Base-by-base conservation (phyloP, 345 rosid genomes). In the Populus davidiana region DNA sequence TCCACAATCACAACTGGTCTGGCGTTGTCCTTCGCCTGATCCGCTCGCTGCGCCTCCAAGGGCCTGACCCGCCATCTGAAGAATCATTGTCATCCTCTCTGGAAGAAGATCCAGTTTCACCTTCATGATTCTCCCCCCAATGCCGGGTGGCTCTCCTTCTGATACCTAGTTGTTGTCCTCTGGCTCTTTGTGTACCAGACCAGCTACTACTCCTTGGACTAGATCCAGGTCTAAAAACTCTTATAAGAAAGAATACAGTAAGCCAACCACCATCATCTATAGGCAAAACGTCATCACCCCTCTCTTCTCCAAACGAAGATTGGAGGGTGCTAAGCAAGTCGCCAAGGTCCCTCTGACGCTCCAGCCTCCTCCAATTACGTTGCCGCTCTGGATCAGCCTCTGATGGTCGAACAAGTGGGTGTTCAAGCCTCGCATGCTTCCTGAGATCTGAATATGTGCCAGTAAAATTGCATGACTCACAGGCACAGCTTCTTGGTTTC, bases 281-380 rank as follows among this genome's bases (percentile, higher is more conserved):
- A 5, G 93, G 89, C 77, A 83, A 72, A 77, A 81, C 77, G 11
- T 88, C 91, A 8, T 89, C 96, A 20, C 80, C 78, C 82, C 90
- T 88, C 74, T 92, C 98, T 71, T 96, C 98, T 64, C 91, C 96
- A 75, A 92, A 85, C 14, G 97, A 92, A 76, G 97, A 92, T 41
- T 91, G 92, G 31, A 96, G 94, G 2, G 97, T 90, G 85, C 99
- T 96, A 50, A 96, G 86, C 82, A 96, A 82, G 86, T 96, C 98
- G 11, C 99, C 99, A 39, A 96, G 79, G 75, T 96, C 99, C 82
- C 99, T 90, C 86, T 93, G 97, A 35, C 95, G 95, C 86, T 96
- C 98, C 81, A 96, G 79, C 87, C 94, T 87, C 87, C 98, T 91
- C 99, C 99, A 96, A 72, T 84, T 90, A 69, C 94, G 93, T 76